These are phyloP conservation scores for Cladophialophora psammophila DNA, from an alignment of 2,329 filamentous ascomycete genomes.

Conservation along the genomic window DNA sequence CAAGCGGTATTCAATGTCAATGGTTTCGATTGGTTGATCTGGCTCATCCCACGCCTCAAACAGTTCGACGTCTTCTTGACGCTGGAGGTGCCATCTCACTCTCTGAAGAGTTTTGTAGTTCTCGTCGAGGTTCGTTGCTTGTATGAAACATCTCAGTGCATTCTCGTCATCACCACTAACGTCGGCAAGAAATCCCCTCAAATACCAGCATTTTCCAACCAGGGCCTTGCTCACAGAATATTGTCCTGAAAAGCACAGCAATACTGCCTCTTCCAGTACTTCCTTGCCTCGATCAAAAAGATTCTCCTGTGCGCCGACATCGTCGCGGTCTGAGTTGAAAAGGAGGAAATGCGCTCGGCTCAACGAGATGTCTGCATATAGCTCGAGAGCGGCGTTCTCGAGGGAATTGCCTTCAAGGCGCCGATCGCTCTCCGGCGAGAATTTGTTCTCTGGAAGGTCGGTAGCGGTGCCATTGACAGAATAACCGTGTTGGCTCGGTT, in stretches of 20 bases:
- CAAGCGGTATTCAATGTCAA: background rate
- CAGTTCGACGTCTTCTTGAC: conserved; percentile 4
- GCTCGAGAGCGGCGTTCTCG: conserved; percentile 19
- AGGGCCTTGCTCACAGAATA: conserved; percentile 8
- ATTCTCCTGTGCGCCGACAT: background rate
- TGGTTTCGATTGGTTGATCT: background rate
- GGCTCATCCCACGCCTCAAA: background rate
- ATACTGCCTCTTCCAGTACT: conserved; percentile 23
- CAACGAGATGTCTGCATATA: conserved; percentile 21
- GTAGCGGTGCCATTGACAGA: too few species aligned
- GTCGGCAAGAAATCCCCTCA: conserved; percentile 26
- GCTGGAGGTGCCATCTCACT: conserved; percentile 18
- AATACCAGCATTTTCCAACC: conserved; percentile 29
- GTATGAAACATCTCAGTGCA: conserved; percentile 15
- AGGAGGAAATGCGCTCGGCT: conserved; percentile 30
- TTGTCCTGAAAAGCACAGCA: conserved; percentile 14
- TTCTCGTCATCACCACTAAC: conserved; percentile 13
- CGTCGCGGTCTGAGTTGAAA: conserved; percentile 10
- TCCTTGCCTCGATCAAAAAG: conserved; percentile 16
- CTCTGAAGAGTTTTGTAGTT: conserved; percentile 18
- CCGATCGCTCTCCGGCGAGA: background rate
- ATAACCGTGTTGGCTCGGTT: background rate
- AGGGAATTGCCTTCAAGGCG: background rate
- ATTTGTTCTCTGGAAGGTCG: background rate
- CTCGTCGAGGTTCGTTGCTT: conserved; percentile 23